Evolutionary conservation across 352 stramenopile genomes (phyloP).

Genomic region (Pythium aristosporum): DNA sequence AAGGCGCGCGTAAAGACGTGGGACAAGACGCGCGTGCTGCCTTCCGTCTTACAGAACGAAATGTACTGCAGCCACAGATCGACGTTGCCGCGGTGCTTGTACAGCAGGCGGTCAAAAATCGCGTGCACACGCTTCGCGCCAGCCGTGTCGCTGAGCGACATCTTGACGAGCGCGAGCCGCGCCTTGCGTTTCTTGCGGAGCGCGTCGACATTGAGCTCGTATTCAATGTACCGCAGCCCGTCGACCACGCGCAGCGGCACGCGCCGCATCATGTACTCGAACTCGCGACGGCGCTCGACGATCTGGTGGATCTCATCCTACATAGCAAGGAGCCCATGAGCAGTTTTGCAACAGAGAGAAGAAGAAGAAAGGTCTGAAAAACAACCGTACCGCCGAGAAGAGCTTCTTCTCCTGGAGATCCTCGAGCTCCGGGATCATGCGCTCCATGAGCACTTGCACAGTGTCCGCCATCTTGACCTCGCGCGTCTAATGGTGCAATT

Average conservation of each 20-base stretch:
- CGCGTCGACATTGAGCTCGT: slow-evolving; percentile 91
- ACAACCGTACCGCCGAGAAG: slow-evolving; percentile 52
- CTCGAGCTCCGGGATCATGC: slow-evolving; percentile 94
- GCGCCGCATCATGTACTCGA: slow-evolving; percentile 92
- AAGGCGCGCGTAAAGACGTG: slow-evolving; percentile 84
- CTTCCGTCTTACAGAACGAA: slow-evolving; percentile 78
- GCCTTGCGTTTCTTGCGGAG: slow-evolving; percentile 84
- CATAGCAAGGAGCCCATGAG: not conserved
- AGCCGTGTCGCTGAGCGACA: slow-evolving; percentile 69
- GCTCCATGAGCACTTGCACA: slow-evolving; percentile 92
- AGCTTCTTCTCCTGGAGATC: slow-evolving; percentile 88
- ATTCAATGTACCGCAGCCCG: slow-evolving; percentile 92
- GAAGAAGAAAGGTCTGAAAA: not conserved
- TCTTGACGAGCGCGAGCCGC: slow-evolving; percentile 59
- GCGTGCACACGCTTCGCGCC: slow-evolving; percentile 72
- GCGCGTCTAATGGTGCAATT: slow-evolving; percentile 1
- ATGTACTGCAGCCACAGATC: slow-evolving; percentile 92
- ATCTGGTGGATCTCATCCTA: slow-evolving; percentile 90
- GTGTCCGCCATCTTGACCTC: slow-evolving; percentile 86
- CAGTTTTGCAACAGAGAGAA: not conserved
- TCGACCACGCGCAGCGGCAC: slow-evolving; percentile 90
- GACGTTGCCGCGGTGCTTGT: slow-evolving; percentile 86
- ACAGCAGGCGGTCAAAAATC: slow-evolving; percentile 86
- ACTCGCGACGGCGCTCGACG: slow-evolving; percentile 85
- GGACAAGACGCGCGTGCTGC: slow-evolving; percentile 66